Evolutionary conservation across 1,139 yeast species (phyloP).

Genomic region (Hyphopichia fennica): DNA sequence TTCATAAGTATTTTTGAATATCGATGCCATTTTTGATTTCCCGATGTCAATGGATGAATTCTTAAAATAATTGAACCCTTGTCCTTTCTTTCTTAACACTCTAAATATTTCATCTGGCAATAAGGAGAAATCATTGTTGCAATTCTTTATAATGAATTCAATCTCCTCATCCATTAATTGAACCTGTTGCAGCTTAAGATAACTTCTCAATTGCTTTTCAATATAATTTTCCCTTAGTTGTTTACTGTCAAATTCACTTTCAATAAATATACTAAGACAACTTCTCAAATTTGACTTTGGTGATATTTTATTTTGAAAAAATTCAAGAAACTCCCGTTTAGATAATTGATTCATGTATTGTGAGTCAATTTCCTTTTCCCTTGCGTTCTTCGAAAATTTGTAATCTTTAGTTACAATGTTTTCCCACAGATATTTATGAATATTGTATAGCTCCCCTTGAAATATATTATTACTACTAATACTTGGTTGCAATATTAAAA

Average conservation of each 20-base stretch:
- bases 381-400: conserved; percentile 29
- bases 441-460: conserved; percentile 24
- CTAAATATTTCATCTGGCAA: conserved; percentile 1
- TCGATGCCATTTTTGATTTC: not conserved
- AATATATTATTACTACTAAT: conserved; percentile 23
- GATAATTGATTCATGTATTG: conserved; percentile 22
- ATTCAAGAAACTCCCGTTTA: conserved; percentile 22
- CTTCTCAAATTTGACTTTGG: conserved; percentile 35
- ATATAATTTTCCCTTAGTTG: not conserved
- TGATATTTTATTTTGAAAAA: conserved; percentile 37
- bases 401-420: conserved; percentile 45
- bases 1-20: not conserved
- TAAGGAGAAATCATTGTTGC: not conserved
- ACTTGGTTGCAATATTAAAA: conserved; percentile 21
- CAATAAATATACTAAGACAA: conserved; percentile 11
- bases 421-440: conserved; percentile 50
- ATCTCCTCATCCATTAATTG: not conserved
- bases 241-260: not conserved
- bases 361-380: conserved; percentile 36
- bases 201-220: not conserved
- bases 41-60: not conserved
- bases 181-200: not conserved
- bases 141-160: not conserved
- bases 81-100: not conserved
- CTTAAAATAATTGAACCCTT: not conserved